Evolutionary conservation across 2,329 filamentous ascomycete species (phyloP), one percentile per base, ranked within the genome.

Genomic region (Fusarium phyllophilum): DNA sequence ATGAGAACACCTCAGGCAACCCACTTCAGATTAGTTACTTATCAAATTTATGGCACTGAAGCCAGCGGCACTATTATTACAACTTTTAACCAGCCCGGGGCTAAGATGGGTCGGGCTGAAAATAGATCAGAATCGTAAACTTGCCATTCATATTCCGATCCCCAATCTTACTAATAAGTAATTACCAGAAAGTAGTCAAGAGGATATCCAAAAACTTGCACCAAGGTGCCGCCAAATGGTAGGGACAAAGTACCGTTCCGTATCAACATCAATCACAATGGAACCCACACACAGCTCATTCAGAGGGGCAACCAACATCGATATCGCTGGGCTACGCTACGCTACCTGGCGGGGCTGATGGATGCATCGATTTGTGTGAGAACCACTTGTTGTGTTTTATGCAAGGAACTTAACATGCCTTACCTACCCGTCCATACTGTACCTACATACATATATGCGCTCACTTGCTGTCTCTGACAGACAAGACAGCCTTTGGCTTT

Each of bases 371-470:
- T 39, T 54, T 20, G 51, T 38, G 24, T 48, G 41, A 49, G 48
- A 67, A 45, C 54, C 54, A 49, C 62, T 58, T 56, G 39, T 58
- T 65, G 38, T 68, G 33, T 54, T 48, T 48, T 64, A 63, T 74
- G 70, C 70, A 71, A 73, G 70, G 62, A 63, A 74, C 62, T 70
- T 70, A 65, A 31, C 66, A 57, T 65, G 66, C 66, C 66, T 68
- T 69, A 26, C 66, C 49, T 69, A 69, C 66, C 66, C 66, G 66
- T 69, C 65, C 65, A 69, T 69, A 69, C 66, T 39, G 46, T 39
- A 22, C 26, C 31, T 51, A 51, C 24, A 34, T 34, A 51, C 24
- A 34, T 34, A 34, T 31, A 24, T 52, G 13, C 31, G 17, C 31
- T 24, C 48, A 26, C 31, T 36, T n/a, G 31, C 48, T 36, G 48